These are phyloP conservation scores for Centella asiatica DNA, from an alignment of 129 eudicot genomes.

Conservation along the genomic window DNA sequence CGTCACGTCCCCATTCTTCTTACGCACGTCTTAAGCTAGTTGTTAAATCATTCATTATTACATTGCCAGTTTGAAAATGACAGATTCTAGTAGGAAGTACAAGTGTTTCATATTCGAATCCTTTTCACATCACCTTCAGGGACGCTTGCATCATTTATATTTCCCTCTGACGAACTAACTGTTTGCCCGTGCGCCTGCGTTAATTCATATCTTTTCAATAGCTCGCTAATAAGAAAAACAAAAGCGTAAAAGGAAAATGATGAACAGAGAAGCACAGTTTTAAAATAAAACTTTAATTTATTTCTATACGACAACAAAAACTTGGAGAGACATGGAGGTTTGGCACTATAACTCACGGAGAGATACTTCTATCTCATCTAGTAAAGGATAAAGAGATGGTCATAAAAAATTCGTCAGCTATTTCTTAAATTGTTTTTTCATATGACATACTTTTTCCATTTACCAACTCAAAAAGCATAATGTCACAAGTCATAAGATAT, in stretches of 20 bases:
- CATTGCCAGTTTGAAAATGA: not conserved
- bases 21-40: too few relatives aligned
- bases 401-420: too few relatives aligned
- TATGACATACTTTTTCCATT: too few relatives aligned
- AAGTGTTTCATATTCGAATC: slow-evolving; percentile 35
- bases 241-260: not conserved
- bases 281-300: not conserved
- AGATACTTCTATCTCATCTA: too few relatives aligned
- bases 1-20: too few relatives aligned
- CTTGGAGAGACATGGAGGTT: too few relatives aligned
- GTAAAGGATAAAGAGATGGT: too few relatives aligned
- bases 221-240: not conserved
- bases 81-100: not conserved
- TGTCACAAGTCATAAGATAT: too few relatives aligned
- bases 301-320: not conserved
- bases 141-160: slow-evolving; percentile 52
- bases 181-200: slow-evolving; percentile 32
- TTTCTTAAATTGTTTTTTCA: too few relatives aligned
- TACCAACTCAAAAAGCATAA: too few relatives aligned
- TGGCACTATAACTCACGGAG: too few relatives aligned
- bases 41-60: too few relatives aligned
- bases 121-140: slow-evolving; percentile 77
- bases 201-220: not conserved
- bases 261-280: not conserved
- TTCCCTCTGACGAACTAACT: slow-evolving; percentile 15